A percentile compares a stretch with the other conserved stretches of the same genome.
These are phyloP conservation scores for Vanilla planifolia DNA, from an alignment of 106 monocot genomes.

Conservation along the genomic window DNA sequence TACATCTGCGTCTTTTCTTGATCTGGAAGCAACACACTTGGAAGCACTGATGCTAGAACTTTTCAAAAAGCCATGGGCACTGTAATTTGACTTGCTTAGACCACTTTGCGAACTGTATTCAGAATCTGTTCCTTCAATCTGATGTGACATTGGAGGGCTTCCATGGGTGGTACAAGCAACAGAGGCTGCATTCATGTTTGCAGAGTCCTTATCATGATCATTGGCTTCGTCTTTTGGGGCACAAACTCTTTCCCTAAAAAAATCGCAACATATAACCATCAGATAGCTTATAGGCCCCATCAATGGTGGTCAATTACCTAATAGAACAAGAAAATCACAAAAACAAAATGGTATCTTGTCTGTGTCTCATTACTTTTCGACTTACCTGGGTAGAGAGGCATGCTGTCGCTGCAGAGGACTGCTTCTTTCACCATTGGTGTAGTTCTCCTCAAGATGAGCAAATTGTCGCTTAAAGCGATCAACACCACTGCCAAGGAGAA, in stretches of 20 bases:
- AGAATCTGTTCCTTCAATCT: slow-evolving; percentile 26
- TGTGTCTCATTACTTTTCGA: neutral
- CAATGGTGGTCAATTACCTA: neutral
- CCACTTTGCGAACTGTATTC: slow-evolving; percentile 24
- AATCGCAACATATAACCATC: neutral
- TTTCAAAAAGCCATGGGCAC: slow-evolving; percentile 64
- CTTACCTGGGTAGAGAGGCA: slow-evolving; percentile 76
- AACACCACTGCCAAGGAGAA: slow-evolving; percentile 54
- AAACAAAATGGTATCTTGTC: neutral
- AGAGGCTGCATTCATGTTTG: slow-evolving; percentile 24
- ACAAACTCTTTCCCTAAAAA: slow-evolving; percentile 64
- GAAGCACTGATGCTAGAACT: slow-evolving; percentile 91
- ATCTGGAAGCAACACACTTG: slow-evolving; percentile 56
- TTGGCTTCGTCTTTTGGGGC: slow-evolving; percentile 27
- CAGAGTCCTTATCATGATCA: slow-evolving; percentile 29
- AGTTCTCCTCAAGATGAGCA: slow-evolving; percentile 85
- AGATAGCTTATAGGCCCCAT: neutral
- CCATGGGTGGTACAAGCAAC: slow-evolving; percentile 18
- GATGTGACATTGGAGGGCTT: slow-evolving; percentile 32
- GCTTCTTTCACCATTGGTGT: slow-evolving; percentile 64
- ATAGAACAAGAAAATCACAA: neutral
- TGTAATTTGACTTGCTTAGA: slow-evolving; percentile 45
- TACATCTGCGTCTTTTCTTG: slow-evolving; percentile 45
- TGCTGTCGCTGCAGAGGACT: slow-evolving; percentile 58
- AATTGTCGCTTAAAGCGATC: slow-evolving; percentile 87